A percentile compares a stretch with the other conserved stretches of the same genome.
Conservation (phyloP, 306 rosid genomes). For the Cicer bijugum region DNA sequence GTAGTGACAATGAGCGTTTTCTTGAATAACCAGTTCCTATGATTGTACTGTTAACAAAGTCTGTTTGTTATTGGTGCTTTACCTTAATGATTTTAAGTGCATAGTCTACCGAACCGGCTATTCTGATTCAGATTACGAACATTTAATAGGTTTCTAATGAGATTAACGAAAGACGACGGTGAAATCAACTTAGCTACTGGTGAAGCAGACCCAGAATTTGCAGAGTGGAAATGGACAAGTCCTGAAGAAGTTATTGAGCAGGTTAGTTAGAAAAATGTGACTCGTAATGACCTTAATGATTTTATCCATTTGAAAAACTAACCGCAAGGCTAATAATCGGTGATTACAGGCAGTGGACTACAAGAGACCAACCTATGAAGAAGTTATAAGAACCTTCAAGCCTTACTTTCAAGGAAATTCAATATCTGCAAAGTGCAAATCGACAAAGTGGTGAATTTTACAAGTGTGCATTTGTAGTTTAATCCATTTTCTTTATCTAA, state of each 20-base stretch:
- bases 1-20: background rate
- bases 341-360: constrained; percentile 92
- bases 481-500: constrained; percentile 49
- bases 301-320: constrained; percentile 23
- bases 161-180: constrained; percentile 69
- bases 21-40: constrained; percentile 9
- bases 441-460: constrained; percentile 83
- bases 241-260: constrained; percentile 90
- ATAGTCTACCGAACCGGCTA: constrained; percentile 10
- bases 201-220: constrained; percentile 88
- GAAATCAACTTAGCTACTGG: constrained; percentile 85
- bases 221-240: constrained; percentile 98
- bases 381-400: constrained; percentile 77
- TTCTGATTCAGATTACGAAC: constrained; percentile 37
- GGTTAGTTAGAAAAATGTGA: constrained; percentile 51
- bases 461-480: constrained; percentile 46
- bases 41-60: constrained; percentile 8
- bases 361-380: constrained; percentile 95
- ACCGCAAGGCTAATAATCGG: constrained; percentile 30
- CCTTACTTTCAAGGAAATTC: constrained; percentile 68
- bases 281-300: background rate
- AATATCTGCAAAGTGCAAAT: constrained; percentile 78
- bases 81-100: constrained; percentile 1
- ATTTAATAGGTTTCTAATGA: constrained; percentile 82
- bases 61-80: background rate